These are phyloP conservation scores for Kodamaea restingae DNA, from an alignment of 805 yeast species.

Conservation along the genomic window DNA sequence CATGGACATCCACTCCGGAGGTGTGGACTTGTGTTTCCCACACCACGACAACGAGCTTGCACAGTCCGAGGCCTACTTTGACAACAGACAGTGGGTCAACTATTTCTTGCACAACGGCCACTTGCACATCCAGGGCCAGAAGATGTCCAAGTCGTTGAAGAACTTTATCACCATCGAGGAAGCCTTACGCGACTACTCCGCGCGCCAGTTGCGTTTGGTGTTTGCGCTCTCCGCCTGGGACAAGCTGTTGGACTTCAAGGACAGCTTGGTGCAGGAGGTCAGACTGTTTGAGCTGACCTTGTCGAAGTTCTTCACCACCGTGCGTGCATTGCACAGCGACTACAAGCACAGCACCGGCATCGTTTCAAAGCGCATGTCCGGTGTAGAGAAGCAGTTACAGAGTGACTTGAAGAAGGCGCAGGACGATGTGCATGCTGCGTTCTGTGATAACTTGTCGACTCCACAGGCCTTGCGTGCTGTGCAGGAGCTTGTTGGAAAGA, in stretches of 20 bases:
- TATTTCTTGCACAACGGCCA: conserved; percentile 97
- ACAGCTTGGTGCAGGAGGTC: conserved; percentile 70
- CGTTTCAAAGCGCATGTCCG: conserved; percentile 59
- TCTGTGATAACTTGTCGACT: conserved; percentile 84
- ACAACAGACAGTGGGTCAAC: conserved; percentile 92
- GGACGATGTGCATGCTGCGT: conserved; percentile 62
- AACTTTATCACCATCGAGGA: conserved; percentile 93
- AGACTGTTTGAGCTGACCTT: conserved; percentile 68
- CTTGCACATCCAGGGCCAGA: conserved; percentile 96
- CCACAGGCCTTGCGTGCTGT: conserved; percentile 67
- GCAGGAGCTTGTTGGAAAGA: conserved; percentile 61
- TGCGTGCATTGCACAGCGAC: conserved; percentile 77
- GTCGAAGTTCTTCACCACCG: conserved; percentile 78
- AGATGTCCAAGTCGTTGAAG: conserved; percentile 93
- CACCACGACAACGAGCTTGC: conserved; percentile 99
- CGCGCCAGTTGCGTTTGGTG: conserved; percentile 85
- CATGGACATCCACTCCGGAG: conserved; percentile 96
- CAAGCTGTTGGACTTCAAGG: conserved; percentile 87
- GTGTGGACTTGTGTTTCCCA: conserved; percentile 95
- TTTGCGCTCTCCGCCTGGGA: conserved; percentile 94
- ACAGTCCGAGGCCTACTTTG: conserved; percentile 90
- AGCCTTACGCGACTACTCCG: conserved; percentile 64
- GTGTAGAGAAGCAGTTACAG: conserved; percentile 53
- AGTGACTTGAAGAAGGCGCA: conserved; percentile 50
- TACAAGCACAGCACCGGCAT: conserved; percentile 45